A percentile compares a stretch with the other conserved stretches of the same genome.
Evolutionary conservation across 306 rosid species (phyloP).

Genomic region (Geum urbanum): DNA sequence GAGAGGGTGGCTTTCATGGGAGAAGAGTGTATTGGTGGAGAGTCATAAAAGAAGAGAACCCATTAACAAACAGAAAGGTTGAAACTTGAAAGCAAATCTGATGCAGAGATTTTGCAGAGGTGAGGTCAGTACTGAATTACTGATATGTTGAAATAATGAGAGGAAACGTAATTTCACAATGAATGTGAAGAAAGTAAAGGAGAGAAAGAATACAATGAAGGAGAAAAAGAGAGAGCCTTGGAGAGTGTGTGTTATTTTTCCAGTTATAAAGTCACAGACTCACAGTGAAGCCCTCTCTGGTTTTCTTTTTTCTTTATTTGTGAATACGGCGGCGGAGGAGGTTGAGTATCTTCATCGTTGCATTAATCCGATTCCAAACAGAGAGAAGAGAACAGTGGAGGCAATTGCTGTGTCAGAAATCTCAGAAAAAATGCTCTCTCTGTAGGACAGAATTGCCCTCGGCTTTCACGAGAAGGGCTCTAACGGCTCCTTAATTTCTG

Average conservation of each 20-base stretch:
- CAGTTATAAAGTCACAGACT: neutral
- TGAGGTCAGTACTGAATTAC: neutral
- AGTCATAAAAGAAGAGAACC: constrained; percentile 27
- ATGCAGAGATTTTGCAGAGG: constrained; percentile 20
- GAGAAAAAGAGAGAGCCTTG: constrained; percentile 24
- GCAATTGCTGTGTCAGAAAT: neutral
- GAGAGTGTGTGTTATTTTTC: constrained; percentile 25
- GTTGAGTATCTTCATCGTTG: constrained; percentile 1
- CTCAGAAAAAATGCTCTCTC: neutral
- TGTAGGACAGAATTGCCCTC: constrained; percentile 39
- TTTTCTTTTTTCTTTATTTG: neutral
- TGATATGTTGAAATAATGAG: constrained; percentile 5
- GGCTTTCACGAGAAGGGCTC: constrained; percentile 30
- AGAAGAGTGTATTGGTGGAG: constrained; percentile 27
- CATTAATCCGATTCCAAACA: neutral
- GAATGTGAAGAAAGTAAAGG: neutral
- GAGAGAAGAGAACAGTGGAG: neutral
- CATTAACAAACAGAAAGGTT: constrained; percentile 33
- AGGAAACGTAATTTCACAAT: neutral
- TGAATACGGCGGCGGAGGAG: neutral
- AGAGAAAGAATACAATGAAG: neutral
- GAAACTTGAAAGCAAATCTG: constrained; percentile 23
- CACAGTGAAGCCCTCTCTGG: neutral
- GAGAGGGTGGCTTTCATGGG: constrained; percentile 25
- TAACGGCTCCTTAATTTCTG: constrained; percentile 57